Evolutionary conservation across 75 land plant genomes (phyloP).

Genomic region (Pinus taeda): DNA sequence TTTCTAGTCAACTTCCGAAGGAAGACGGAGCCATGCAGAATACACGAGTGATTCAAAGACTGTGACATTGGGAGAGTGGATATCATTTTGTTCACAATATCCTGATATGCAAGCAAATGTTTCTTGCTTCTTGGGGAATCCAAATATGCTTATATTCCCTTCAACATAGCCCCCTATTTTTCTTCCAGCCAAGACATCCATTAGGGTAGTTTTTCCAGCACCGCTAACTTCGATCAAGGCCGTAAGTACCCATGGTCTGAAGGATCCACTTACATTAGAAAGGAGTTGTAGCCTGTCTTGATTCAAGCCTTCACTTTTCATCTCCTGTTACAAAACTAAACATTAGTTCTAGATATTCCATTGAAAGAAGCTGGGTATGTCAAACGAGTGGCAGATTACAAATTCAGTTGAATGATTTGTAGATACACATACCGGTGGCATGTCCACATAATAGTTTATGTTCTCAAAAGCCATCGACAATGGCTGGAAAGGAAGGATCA

Average conservation of each 20-base stretch:
- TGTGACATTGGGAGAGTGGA: constrained; percentile 72
- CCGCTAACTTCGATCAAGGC: constrained; percentile 77
- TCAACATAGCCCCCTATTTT: constrained; percentile 75
- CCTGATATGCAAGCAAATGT: constrained; percentile 73
- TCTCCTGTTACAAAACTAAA: constrained; percentile 39
- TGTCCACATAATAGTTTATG: constrained; percentile 41
- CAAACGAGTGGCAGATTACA: background rate
- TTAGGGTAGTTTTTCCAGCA: constrained; percentile 74
- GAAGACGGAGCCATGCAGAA: constrained; percentile 70
- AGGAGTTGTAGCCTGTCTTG: constrained; percentile 61
- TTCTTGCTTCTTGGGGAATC: constrained; percentile 68
- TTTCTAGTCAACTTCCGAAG: constrained; percentile 26
- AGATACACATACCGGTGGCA: constrained; percentile 32
- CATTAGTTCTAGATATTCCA: background rate
- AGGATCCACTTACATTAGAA: constrained; percentile 63
- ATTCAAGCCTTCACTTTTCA: constrained; percentile 59
- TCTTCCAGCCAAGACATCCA: constrained; percentile 78
- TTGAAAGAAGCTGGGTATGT: background rate
- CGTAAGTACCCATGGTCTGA: constrained; percentile 74
- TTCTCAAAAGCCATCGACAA: constrained; percentile 28
- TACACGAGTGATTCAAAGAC: constrained; percentile 66
- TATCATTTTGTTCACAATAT: constrained; percentile 78
- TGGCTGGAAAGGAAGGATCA: constrained; percentile 40
- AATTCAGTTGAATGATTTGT: constrained; percentile 19
- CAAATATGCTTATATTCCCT: constrained; percentile 59